Percentiles rank a stretch among this genome's conserved stretches.
Conservation (phyloP, 192 early-diverging fungal species). For the Thoreauomyces humboldtii region DNA sequence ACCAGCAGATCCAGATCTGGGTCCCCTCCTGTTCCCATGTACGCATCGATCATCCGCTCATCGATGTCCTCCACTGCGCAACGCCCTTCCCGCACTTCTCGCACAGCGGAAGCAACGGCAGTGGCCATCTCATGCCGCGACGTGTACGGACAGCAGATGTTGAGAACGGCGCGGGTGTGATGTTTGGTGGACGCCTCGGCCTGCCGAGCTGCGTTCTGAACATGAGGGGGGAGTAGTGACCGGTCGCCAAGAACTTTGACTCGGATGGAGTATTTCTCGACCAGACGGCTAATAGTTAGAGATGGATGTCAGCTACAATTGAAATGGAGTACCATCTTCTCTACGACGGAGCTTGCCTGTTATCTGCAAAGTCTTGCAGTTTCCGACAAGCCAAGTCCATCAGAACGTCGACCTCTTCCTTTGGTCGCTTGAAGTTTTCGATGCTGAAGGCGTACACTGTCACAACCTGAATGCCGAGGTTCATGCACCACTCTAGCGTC, state of each 20-base stretch:
- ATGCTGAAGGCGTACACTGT: constrained; percentile 98
- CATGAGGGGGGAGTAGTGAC: constrained; percentile 63
- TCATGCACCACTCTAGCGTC: constrained; percentile 84
- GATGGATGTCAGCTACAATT: neutral
- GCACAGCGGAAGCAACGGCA: constrained; percentile 45
- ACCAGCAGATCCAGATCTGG: constrained; percentile 76
- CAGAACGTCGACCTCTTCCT: constrained; percentile 79
- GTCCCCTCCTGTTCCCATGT: constrained; percentile 56
- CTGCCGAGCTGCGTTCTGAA: constrained; percentile 56
- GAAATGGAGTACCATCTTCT: neutral
- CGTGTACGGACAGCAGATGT: constrained; percentile 92
- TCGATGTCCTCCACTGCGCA: constrained; percentile 57
- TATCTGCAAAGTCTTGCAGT: constrained; percentile 70
- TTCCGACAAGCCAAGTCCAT: constrained; percentile 79
- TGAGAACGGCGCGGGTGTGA: constrained; percentile 74
- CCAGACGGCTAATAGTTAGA: constrained; percentile 56
- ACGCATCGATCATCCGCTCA: constrained; percentile 54
- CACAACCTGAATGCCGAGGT: constrained; percentile 79
- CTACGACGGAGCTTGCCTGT: constrained; percentile 51
- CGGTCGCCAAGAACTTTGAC: constrained; percentile 82
- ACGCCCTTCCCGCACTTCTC: constrained; percentile 57
- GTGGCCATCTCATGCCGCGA: constrained; percentile 85
- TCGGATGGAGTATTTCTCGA: constrained; percentile 66
- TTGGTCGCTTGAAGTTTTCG: constrained; percentile 91
- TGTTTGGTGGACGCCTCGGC: constrained; percentile 55